phyloP scores from a whole-genome alignment of 1,284 basidiomycete genomes.

The Termitomyces sp. region DNA sequence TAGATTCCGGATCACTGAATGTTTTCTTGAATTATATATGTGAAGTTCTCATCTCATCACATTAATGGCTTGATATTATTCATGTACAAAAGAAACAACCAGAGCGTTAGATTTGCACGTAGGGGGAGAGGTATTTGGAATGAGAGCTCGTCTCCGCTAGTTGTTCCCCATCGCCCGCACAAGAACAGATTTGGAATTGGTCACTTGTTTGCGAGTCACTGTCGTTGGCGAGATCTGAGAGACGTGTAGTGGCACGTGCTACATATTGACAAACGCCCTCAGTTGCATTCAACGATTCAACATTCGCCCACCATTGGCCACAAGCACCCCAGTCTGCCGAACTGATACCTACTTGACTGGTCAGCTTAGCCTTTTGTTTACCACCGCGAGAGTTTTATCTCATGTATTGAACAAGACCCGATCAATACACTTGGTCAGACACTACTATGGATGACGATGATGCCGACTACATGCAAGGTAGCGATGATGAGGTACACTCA shows the following conservation, averaged over 20 bases:
- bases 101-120: not conserved
- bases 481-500: conserved; percentile 66
- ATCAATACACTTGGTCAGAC: not conserved
- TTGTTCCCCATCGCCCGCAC: no score
- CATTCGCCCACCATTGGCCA: not conserved
- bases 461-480: conserved; percentile 86
- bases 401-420: conserved; percentile 1
- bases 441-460: conserved; percentile 78
- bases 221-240: no score
- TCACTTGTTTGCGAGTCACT: no score
- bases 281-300: no score
- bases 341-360: not conserved
- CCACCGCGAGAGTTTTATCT: not conserved
- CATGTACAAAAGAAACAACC: no score
- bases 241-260: not conserved
- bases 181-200: not conserved
- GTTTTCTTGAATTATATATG: not conserved
- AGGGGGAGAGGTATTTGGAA: no score
- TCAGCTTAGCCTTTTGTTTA: not conserved
- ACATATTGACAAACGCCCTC: not conserved
- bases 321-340: not conserved
- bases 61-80: not conserved
- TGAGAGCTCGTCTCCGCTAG: no score
- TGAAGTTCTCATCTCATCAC: not conserved
- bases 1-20: no score